Conservation (phyloP, 768 basidiomycete genomes). For the Calocybe cyanea region DNA sequence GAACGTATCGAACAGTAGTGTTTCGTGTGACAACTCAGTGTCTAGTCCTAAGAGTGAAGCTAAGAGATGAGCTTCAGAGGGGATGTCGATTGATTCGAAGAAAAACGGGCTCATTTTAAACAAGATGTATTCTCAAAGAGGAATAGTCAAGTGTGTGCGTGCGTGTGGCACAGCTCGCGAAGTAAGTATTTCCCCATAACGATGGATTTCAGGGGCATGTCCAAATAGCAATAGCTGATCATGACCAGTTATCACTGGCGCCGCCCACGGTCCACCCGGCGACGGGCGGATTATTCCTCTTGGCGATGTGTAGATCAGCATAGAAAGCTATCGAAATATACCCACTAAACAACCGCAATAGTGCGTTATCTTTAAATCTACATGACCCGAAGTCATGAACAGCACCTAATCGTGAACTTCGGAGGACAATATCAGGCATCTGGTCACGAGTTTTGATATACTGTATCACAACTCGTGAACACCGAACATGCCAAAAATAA, state of each 20-base stretch:
- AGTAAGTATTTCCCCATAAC: conserved; percentile 34
- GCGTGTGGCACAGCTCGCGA: conserved; percentile 25
- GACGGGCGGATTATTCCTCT: conserved; percentile 11
- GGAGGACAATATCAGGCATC: conserved; percentile 2
- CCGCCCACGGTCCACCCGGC: conserved; percentile 24
- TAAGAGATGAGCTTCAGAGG: conserved; percentile 13
- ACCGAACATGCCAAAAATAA: conserved; percentile 9
- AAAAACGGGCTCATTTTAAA: conserved; percentile 27
- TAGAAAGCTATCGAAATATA: conserved; percentile 1
- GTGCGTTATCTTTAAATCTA: background rate
- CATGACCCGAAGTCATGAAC: conserved; percentile 9
- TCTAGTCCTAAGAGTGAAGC: conserved; percentile 16
- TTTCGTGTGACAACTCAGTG: no score
- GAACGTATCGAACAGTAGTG: no score
- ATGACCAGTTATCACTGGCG: conserved; percentile 18
- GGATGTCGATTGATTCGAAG: conserved; percentile 16
- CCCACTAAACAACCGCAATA: background rate
- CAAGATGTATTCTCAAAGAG: conserved; percentile 34
- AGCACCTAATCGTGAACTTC: conserved; percentile 11
- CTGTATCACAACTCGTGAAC: conserved; percentile 1
- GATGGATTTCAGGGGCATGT: conserved; percentile 27
- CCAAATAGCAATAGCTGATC: conserved; percentile 26
- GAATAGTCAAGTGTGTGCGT: conserved; percentile 21
- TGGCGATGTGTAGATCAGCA: conserved; percentile 13
- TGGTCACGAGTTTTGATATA: background rate